Evolutionary conservation across 305 asterid species (phyloP).

Genomic region (Fraxinus platypoda): DNA sequence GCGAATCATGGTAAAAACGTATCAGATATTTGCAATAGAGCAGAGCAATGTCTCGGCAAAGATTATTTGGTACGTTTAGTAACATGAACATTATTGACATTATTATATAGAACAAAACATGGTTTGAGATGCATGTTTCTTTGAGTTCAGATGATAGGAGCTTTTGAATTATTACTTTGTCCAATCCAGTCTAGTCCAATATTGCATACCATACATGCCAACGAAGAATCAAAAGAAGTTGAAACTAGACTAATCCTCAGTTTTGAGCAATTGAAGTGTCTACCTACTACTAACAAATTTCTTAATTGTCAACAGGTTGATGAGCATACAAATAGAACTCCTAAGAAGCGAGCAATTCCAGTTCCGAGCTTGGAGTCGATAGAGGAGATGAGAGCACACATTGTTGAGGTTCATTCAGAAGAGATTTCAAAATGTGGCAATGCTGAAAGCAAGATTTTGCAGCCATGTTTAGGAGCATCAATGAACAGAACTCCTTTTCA

Average conservation of each 20-base stretch:
- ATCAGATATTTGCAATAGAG: constrained; percentile 49
- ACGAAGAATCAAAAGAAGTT: background rate
- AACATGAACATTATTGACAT: background rate
- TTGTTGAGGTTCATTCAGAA: constrained; percentile 30
- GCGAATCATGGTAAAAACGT: constrained; percentile 40
- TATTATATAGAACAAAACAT: background rate
- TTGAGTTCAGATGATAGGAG: background rate
- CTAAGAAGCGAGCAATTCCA: constrained; percentile 44
- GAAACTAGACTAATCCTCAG: background rate
- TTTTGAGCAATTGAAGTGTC: background rate
- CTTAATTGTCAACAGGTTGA: constrained; percentile 55
- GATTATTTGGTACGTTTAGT: constrained; percentile 55
- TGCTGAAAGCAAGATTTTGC: constrained; percentile 38
- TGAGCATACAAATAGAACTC: constrained; percentile 45
- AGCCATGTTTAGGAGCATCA: constrained; percentile 27
- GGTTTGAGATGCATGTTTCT: background rate
- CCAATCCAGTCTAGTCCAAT: background rate
- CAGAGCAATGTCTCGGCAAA: constrained; percentile 57
- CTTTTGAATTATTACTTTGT: background rate
- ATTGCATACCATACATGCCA: background rate
- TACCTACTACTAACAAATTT: background rate
- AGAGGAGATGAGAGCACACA: constrained; percentile 60
- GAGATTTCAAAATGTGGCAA: constrained; percentile 31
- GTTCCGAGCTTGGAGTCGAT: constrained; percentile 61
- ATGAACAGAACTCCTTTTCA: constrained; percentile 62